phyloP scores from a whole-genome alignment of 768 basidiomycete genomes.

The Pleurotus pulmonarius region DNA sequence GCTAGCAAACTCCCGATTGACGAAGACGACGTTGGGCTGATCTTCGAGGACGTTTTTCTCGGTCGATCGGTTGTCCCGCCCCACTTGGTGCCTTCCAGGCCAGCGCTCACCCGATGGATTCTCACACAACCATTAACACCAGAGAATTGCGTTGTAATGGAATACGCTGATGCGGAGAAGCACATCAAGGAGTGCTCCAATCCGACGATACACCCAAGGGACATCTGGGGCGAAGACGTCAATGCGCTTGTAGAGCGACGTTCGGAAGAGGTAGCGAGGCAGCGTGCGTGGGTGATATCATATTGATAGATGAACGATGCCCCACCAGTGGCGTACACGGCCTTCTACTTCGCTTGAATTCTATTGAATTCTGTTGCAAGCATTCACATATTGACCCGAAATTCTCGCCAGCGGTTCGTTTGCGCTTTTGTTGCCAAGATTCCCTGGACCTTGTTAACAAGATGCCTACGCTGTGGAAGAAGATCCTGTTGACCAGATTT shows the following conservation, averaged over 20 bases:
- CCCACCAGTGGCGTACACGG: background rate
- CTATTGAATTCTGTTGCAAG: background rate
- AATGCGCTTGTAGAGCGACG: constrained; percentile 55
- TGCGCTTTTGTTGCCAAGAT: background rate
- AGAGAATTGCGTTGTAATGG: constrained; percentile 88
- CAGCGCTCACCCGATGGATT: constrained; percentile 83
- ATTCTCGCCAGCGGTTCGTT: background rate
- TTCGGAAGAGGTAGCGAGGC: constrained; percentile 52
- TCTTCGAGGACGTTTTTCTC: constrained; percentile 86
- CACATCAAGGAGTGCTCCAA: constrained; percentile 48
- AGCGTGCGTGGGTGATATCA: constrained; percentile 48
- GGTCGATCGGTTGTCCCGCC: constrained; percentile 80
- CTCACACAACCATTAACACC: constrained; percentile 52
- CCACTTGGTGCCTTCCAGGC: constrained; percentile 64
- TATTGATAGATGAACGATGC: background rate
- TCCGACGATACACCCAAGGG: constrained; percentile 32
- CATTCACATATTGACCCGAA: background rate
- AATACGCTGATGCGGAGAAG: constrained; percentile 65
- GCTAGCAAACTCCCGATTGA: constrained; percentile 71
- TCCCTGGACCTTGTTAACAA: background rate
- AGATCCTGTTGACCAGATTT: background rate
- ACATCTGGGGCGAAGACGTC: constrained; percentile 71
- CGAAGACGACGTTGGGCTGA: constrained; percentile 76
- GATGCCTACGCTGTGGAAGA: too few species aligned
- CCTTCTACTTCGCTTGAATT: background rate